These are phyloP conservation scores for Monilinia vaccinii-corymbosi DNA, from an alignment of 2,329 filamentous ascomycete genomes.

Conservation along the genomic window DNA sequence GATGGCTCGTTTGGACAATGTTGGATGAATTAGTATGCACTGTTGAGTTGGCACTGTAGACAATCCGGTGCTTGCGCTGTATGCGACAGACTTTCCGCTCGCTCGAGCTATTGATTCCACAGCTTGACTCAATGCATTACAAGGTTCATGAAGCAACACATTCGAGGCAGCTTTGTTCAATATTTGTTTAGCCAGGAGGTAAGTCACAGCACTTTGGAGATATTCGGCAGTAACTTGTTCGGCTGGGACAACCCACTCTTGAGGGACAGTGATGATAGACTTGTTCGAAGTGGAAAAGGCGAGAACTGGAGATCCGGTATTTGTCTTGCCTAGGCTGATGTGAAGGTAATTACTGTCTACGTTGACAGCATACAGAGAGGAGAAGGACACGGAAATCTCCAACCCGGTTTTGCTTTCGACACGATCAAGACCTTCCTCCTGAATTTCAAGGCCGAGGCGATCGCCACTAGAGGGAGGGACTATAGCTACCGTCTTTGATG, in stretches of 20 bases:
- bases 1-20: slow-evolving; percentile 7
- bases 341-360: not conserved
- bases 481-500: not conserved
- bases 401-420: not conserved
- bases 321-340: not conserved
- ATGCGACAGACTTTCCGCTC: not conserved
- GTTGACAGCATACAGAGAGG: not conserved
- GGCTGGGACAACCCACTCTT: not conserved
- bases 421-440: not conserved
- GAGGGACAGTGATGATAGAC: not conserved
- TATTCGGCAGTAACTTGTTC: not conserved
- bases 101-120: not conserved
- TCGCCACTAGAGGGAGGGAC: not conserved
- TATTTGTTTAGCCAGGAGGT: not conserved
- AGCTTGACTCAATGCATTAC: not conserved
- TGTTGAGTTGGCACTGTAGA: not conserved
- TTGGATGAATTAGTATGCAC: not conserved
- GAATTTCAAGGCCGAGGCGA: not conserved
- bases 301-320: not conserved
- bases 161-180: not conserved
- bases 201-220: not conserved
- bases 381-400: not conserved
- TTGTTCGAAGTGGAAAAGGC: not conserved
- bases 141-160: not conserved
- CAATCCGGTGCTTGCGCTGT: not conserved